phyloP scores from a whole-genome alignment of 1,284 basidiomycete genomes.

The Laetiporus sulphureus region DNA sequence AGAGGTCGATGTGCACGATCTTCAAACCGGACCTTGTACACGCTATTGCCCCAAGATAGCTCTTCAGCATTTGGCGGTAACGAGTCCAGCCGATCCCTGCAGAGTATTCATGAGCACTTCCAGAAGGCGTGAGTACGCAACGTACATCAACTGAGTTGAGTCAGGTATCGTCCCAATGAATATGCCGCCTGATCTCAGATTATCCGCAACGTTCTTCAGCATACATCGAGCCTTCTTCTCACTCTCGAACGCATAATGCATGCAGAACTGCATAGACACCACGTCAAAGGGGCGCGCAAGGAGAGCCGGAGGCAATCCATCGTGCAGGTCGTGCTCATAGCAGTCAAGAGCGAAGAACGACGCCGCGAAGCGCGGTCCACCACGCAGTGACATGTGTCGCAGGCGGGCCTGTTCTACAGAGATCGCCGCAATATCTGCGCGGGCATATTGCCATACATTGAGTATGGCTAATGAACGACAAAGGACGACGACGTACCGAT shows the following conservation, averaged over 20 bases:
- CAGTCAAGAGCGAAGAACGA: constrained; percentile 88
- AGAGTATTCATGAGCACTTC: constrained; percentile 8
- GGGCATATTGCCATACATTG: background rate
- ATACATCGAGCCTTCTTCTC: constrained; percentile 83
- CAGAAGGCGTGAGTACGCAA: constrained; percentile 14
- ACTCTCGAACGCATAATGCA: constrained; percentile 98
- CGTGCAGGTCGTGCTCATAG: constrained; percentile 68
- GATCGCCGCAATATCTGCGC: constrained; percentile 81
- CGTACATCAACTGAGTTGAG: constrained; percentile 72
- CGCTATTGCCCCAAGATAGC: constrained; percentile 83
- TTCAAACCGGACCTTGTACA: constrained; percentile 88
- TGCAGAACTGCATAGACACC: constrained; percentile 98
- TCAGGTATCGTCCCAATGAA: constrained; percentile 97
- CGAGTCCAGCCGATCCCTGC: constrained; percentile 60
- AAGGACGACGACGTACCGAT: constrained; percentile 52
- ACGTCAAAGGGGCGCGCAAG: constrained; percentile 76
- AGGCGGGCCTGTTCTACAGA: constrained; percentile 86
- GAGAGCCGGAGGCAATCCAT: constrained; percentile 50
- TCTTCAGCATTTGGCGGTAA: constrained; percentile 55
- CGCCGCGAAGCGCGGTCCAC: constrained; percentile 57
- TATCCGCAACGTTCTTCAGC: constrained; percentile 85
- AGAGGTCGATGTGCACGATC: constrained; percentile 53
- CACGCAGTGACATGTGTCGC: constrained; percentile 47
- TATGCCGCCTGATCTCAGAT: constrained; percentile 77
- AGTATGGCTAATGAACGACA: constrained; percentile 5